A percentile compares a stretch with the other conserved stretches of the same genome.
phyloP scores from a whole-genome alignment of 2,329 filamentous ascomycete species.

The Ilyonectria sp. region DNA sequence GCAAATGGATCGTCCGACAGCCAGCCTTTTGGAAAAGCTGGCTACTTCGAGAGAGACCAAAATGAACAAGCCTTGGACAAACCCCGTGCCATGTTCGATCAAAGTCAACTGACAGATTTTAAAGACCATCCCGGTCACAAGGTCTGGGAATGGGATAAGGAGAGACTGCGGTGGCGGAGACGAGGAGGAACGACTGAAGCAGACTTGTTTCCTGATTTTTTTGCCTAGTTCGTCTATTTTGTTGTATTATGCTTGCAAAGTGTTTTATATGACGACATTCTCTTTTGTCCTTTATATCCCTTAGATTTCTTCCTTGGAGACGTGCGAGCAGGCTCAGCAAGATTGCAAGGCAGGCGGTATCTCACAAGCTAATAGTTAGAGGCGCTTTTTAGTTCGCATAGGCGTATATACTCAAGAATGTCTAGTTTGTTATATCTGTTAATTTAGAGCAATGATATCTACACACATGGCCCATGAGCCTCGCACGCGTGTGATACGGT shows the following conservation, averaged over 20 bases:
- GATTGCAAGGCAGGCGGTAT: background rate
- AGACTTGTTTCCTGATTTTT: constrained; percentile 22
- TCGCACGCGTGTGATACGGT: no score
- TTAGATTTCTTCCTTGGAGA: background rate
- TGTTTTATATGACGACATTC: no score
- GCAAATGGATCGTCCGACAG: background rate
- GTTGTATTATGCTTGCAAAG: no score
- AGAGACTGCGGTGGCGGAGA: constrained; percentile 17
- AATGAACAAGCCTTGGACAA: background rate
- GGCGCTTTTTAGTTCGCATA: no score
- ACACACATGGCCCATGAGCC: no score
- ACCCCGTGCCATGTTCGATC: background rate
- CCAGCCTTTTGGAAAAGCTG: background rate
- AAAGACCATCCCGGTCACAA: constrained; percentile 20
- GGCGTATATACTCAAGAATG: no score
- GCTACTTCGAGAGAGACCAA: no score
- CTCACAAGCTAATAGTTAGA: background rate
- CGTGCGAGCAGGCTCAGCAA: background rate
- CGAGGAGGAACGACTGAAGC: constrained; percentile 8
- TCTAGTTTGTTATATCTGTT: background rate
- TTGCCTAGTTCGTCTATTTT: background rate
- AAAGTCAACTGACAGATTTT: constrained; percentile 14
- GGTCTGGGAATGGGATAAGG: constrained; percentile 26
- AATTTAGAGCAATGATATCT: no score
- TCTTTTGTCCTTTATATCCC: background rate